Base-by-base conservation (phyloP, 441 rosid genomes). In the Croton laevigatus region DNA sequence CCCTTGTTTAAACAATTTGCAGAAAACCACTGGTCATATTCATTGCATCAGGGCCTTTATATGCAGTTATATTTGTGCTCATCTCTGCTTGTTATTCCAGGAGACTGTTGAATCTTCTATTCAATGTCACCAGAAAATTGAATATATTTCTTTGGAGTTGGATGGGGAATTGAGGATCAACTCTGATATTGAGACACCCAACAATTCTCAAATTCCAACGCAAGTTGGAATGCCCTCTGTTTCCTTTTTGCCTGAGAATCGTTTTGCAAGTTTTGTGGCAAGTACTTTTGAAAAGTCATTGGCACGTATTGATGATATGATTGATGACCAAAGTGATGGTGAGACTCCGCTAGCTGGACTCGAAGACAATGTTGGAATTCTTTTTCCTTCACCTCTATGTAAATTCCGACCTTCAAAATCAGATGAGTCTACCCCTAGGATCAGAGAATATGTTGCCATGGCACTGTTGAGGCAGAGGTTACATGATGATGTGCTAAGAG, bases 381-480 rank as follows among this genome's bases (percentile, higher is more conserved):
- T 72, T 68, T 69, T 78, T 64, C 84, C 87, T 42, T 80, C 87
- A 60, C 59, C 69, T 55, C 5, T 53, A 27, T 65, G 71, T 77
- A 85, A 82, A 71, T 80, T 83, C 74, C 78, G 52, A 74, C 89
- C 85, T 69, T 68, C 80, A 58, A 75, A 78, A 76, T 73, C 80
- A 7, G 75, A 75, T 67, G 88, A 85, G 73, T 51, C 76, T 44
- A 61, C 68, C 72, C 76, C 83, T 61, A 85, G 82, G 81, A 81
- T 89, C 69, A 85, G 76, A 81, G 86, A 73, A 73, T 88, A 85
- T 75, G 82, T 88, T 76, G 80, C 90, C 79, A 75, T 63, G 72
- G 97, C 99, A 76, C 52, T 93, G 79, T 90, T 86, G 81, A 86
- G 97, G 80, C 94, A 90, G 82, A 89, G 85, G 82, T 81, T 96